A percentile compares a stretch with the other conserved stretches of the same genome.
phyloP scores from a whole-genome alignment of 2,329 filamentous ascomycete genomes.

The Nemania serpens region DNA sequence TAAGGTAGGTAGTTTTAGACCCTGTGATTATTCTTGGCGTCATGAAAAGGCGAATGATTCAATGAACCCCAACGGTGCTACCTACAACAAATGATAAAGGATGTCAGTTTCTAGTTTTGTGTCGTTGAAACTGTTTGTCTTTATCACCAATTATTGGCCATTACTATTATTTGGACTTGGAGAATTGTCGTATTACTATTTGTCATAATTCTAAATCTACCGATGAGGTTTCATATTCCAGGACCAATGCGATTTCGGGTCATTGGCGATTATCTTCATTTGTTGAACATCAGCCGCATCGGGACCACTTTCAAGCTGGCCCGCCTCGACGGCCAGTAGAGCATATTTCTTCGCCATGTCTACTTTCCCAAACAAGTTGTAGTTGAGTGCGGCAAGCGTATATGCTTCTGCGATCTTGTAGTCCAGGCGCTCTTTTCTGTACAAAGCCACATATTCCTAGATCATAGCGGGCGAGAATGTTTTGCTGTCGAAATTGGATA shows the following conservation, averaged over 20 bases:
- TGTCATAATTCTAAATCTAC: background rate
- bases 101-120: too few relatives aligned
- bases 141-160: too few relatives aligned
- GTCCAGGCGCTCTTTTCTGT: slow-evolving; percentile 44
- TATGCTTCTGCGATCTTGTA: slow-evolving; percentile 47
- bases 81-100: too few relatives aligned
- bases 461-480: slow-evolving; percentile 35
- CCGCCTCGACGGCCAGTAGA: slow-evolving; percentile 40
- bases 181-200: too few relatives aligned
- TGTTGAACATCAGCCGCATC: slow-evolving; percentile 40
- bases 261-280: slow-evolving; percentile 41
- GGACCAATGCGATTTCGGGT: slow-evolving; percentile 40
- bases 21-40: too few relatives aligned
- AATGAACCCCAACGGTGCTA: too few relatives aligned
- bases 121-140: too few relatives aligned
- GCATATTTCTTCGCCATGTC: slow-evolving; percentile 43
- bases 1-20: too few relatives aligned
- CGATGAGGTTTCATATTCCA: slow-evolving; percentile 25
- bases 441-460: slow-evolving; percentile 42
- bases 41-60: too few relatives aligned
- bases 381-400: slow-evolving; percentile 46
- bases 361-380: slow-evolving; percentile 41
- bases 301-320: slow-evolving; percentile 44
- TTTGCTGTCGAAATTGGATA: slow-evolving; percentile 24
- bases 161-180: too few relatives aligned